phyloP scores from a whole-genome alignment of 306 rosid species.

The Oemleria cerasiformis region DNA sequence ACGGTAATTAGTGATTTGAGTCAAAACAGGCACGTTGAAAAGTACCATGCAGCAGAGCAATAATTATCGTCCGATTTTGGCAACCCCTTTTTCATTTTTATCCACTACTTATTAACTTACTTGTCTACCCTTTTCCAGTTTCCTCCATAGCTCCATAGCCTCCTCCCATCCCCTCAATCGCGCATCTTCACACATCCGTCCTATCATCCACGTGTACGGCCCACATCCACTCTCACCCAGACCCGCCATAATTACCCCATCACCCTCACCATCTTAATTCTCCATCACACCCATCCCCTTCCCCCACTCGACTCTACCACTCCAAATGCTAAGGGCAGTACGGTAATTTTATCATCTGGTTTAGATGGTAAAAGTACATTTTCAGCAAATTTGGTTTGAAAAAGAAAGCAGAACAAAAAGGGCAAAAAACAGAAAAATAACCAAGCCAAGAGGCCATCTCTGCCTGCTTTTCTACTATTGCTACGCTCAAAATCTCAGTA shows the following conservation, averaged over 20 bases:
- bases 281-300: conserved; percentile 13
- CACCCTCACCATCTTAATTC: conserved; percentile 8
- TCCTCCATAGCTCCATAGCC: no score
- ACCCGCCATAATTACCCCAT: not conserved
- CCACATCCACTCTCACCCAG: not conserved
- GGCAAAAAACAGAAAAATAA: conserved; percentile 16
- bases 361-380: conserved; percentile 29
- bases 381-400: conserved; percentile 33
- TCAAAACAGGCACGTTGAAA: conserved; percentile 30
- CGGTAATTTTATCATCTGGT: not conserved
- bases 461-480: conserved; percentile 12
- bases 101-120: not conserved
- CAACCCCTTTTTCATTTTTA: not conserved
- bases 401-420: conserved; percentile 23
- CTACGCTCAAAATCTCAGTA: not conserved
- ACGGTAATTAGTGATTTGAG: conserved; percentile 1
- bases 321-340: conserved; percentile 3
- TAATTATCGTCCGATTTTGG: conserved; percentile 30
- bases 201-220: conserved; percentile 41
- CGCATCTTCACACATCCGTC: not conserved
- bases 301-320: not conserved
- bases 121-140: no score
- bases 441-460: conserved; percentile 12
- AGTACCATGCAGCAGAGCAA: conserved; percentile 33
- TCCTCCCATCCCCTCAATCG: not conserved